Percentiles rank a stretch among this genome's conserved stretches.
These are phyloP conservation scores for Flaveria trinervia DNA, from an alignment of 129 eudicot genomes.

Conservation along the genomic window DNA sequence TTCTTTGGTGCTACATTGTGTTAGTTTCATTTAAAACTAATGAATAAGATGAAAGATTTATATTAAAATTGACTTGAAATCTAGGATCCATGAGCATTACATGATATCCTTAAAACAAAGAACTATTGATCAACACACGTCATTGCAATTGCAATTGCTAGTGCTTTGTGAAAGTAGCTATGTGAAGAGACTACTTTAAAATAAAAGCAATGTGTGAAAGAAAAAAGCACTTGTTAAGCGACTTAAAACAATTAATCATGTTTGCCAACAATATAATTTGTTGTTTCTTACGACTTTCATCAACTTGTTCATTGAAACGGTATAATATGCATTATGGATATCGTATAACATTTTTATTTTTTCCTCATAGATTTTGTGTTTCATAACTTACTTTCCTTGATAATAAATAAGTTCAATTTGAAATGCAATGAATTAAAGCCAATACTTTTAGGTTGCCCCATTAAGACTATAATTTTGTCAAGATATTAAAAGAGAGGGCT, in stretches of 20 bases:
- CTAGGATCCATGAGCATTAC: too few relatives aligned
- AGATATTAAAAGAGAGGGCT: slow-evolving; percentile 7
- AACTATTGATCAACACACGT: too few relatives aligned
- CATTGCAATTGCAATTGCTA: not conserved
- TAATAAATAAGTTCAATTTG: not conserved
- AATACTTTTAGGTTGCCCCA: slow-evolving; percentile 4
- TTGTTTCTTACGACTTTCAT: not conserved
- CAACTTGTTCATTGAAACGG: not conserved
- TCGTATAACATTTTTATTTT: not conserved
- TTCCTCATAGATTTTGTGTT: not conserved
- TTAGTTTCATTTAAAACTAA: not conserved
- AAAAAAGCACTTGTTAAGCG: not conserved
- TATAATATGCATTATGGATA: not conserved
- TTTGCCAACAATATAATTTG: not conserved
- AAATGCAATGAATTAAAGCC: not conserved
- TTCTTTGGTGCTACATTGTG: not conserved
- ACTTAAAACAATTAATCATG: not conserved
- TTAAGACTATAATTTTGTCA: slow-evolving; percentile 24
- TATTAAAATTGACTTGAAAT: too few relatives aligned
- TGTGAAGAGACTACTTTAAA: not conserved
- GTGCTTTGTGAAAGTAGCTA: not conserved
- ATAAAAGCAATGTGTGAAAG: not conserved
- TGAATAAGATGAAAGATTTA: too few relatives aligned
- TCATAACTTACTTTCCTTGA: not conserved
- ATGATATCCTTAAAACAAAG: too few relatives aligned